Percentiles rank a stretch among this genome's conserved stretches.
phyloP scores from a whole-genome alignment of 73 alveolate species.

The Stentor roeselii region DNA sequence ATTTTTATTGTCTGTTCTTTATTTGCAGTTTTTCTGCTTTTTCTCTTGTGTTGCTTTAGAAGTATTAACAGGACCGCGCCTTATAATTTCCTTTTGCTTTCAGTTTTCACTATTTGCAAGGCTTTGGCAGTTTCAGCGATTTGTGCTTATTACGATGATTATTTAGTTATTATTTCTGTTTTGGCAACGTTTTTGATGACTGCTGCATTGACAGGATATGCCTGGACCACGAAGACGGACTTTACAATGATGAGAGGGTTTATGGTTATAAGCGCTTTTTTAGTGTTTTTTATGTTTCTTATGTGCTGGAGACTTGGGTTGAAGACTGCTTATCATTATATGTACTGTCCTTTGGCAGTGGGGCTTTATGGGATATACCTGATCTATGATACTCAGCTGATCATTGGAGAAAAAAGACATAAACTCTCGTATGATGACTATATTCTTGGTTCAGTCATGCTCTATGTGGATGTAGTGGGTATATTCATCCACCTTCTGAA shows the following conservation, averaged over 20 bases:
- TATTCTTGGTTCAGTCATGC: constrained; percentile 31
- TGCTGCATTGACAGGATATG: constrained; percentile 56
- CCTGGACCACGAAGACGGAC: constrained; percentile 62
- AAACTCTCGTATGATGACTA: constrained; percentile 18
- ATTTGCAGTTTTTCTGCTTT: no score
- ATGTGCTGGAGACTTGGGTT: no score
- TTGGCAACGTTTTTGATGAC: constrained; percentile 51
- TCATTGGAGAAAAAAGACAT: constrained; percentile 51
- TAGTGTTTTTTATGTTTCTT: no score
- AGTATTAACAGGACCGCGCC: constrained; percentile 58
- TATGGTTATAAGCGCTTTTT: not conserved
- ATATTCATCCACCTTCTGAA: no score
- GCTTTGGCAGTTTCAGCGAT: constrained; percentile 39
- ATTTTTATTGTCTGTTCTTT: no score
- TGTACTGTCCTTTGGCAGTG: constrained; percentile 47
- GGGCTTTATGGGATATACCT: constrained; percentile 42
- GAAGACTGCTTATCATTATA: no score
- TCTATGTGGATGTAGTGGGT: constrained; percentile 33
- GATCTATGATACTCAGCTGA: constrained; percentile 48
- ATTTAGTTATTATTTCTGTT: constrained; percentile 57
- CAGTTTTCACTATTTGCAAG: constrained; percentile 42
- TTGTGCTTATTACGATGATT: constrained; percentile 31
- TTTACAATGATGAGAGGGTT: constrained; percentile 46
- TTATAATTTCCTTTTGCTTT: constrained; percentile 46
- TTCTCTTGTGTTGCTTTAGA: no score